Evolutionary conservation across 306 rosid genomes (phyloP).

Genomic region (Pueraria montana): DNA sequence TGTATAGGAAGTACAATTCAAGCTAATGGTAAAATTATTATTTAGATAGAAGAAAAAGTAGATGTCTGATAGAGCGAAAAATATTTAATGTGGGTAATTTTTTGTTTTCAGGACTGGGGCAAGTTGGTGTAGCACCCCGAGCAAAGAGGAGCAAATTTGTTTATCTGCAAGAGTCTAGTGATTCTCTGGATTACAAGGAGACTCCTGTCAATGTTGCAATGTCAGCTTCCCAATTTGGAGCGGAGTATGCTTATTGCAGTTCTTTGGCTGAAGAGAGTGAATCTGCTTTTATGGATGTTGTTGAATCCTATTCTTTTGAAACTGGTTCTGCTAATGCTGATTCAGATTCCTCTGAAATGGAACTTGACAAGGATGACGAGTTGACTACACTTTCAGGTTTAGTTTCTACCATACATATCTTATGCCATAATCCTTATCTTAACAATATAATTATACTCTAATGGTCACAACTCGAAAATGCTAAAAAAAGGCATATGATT

Average conservation of each 20-base stretch:
- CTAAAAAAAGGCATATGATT: neutral
- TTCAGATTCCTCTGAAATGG: constrained; percentile 87
- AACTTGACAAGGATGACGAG: constrained; percentile 76
- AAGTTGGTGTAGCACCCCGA: constrained; percentile 57
- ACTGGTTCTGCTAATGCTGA: constrained; percentile 63
- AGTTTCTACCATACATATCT: constrained; percentile 20
- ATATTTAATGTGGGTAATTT: constrained; percentile 45
- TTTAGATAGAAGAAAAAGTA: constrained; percentile 50
- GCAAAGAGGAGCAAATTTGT: constrained; percentile 78
- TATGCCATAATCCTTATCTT: constrained; percentile 22
- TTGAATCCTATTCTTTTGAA: constrained; percentile 74
- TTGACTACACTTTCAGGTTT: constrained; percentile 83
- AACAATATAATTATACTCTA: constrained; percentile 1
- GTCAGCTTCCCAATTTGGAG: constrained; percentile 64
- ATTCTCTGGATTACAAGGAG: constrained; percentile 78
- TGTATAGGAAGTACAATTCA: constrained; percentile 1
- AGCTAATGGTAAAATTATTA: constrained; percentile 54
- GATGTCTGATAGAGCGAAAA: constrained; percentile 47
- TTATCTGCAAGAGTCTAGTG: constrained; percentile 79
- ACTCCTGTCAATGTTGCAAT: constrained; percentile 61
- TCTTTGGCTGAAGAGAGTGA: constrained; percentile 73
- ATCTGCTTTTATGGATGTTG: constrained; percentile 77
- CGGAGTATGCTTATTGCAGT: constrained; percentile 55
- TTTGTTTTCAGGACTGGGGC: constrained; percentile 70
- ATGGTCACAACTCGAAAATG: constrained; percentile 4